Percentiles rank a stretch among this genome's conserved stretches.
Conservation (phyloP, 805 yeast species). For the Candida tallmaniae region DNA sequence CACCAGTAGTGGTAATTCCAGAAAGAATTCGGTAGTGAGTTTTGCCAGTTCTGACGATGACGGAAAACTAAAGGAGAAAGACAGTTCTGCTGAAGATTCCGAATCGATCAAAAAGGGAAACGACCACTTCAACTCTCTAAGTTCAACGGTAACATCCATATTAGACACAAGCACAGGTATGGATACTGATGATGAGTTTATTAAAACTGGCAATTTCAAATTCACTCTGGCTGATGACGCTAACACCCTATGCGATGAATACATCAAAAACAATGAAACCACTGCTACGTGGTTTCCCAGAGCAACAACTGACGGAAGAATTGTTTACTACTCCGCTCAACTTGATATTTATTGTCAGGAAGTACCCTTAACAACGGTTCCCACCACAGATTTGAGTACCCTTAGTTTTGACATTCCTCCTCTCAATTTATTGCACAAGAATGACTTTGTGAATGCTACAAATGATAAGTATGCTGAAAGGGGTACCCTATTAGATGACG, state of each 20-base stretch:
- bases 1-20: constrained; percentile 27
- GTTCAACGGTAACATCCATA: constrained; percentile 6
- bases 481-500: too few species aligned
- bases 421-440: constrained; percentile 7
- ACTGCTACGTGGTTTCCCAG: constrained; percentile 56
- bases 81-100: neutral
- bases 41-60: constrained; percentile 40
- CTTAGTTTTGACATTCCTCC: constrained; percentile 23
- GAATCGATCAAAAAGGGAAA: neutral
- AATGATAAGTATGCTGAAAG: too few species aligned
- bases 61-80: neutral
- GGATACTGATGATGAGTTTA: neutral
- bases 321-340: constrained; percentile 57
- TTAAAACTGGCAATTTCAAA: constrained; percentile 1
- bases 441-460: constrained; percentile 3
- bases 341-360: constrained; percentile 56
- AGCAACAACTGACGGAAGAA: constrained; percentile 49
- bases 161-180: constrained; percentile 3
- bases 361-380: constrained; percentile 45
- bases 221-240: constrained; percentile 23
- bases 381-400: constrained; percentile 13
- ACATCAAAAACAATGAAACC: constrained; percentile 14
- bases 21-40: constrained; percentile 48
- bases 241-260: constrained; percentile 21
- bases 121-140: constrained; percentile 6